Base-by-base conservation (phyloP, 768 basidiomycete species). In the Rhodotorula toruloides region DNA sequence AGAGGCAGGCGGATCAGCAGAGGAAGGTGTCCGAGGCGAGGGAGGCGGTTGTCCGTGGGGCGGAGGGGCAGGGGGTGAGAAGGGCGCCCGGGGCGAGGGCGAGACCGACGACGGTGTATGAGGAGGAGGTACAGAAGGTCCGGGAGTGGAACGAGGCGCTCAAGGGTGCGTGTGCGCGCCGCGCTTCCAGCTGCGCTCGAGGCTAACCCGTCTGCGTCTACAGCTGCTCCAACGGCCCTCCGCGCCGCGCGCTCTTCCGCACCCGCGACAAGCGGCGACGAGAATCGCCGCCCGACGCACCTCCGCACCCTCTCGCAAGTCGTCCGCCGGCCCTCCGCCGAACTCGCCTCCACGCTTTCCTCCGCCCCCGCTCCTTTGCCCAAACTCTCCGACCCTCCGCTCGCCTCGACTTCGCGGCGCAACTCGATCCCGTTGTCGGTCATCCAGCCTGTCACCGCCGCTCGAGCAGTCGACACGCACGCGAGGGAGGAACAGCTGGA, bases 141-240 rank as follows among this genome's bases (percentile, higher is more conserved):
- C 94, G 97, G 77, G 91, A 97, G 77, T 99, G 94, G 93, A 99
- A 99, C 74, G 90, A 97, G 77, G 94, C 93, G 1, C 80, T 98
- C 63, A 91, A 90, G 78, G 91, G 90, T 92, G 76, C 74, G 80
- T 74, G 8, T 53, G 37, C 16, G 49, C 7, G 3, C 39, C 12
- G 52, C 52, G 19, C 31, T 25, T 27, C 29, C 48, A 10, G 12
- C 32, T 34, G 32, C 2, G 2, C 17, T 14, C 10, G 22, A 22
- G n/a, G 31, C 56, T 53, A 27, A 47, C 39, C 12, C 14, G 19
- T 17, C 17, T 4, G 10, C 29, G 22, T 16, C 31, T 9, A 5
- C 53, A 54, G 52, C 53, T 7, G 47, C 64, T 36, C 54, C 36
- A 13, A 31, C 58, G 22, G 19, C 42, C 27, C 50, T 16, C n/a